Evolutionary conservation across 78 protist species (phyloP).

Genomic region (Polysphondylium violaceum): DNA sequence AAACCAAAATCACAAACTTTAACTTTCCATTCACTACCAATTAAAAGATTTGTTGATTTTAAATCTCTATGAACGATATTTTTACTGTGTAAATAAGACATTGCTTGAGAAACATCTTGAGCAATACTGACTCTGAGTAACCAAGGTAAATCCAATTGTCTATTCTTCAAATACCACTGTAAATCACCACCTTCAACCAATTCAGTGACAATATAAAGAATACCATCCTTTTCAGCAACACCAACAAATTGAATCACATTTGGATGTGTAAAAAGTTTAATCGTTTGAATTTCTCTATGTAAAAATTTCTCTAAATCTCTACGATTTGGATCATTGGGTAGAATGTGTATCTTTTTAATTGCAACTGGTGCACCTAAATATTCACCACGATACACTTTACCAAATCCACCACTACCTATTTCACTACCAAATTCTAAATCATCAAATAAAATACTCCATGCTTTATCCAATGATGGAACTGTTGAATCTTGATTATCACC

Average conservation of each 20-base stretch:
- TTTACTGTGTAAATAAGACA: constrained; percentile 69
- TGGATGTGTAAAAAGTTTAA: constrained; percentile 56
- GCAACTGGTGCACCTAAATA: constrained; percentile 72
- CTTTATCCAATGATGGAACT: constrained; percentile 50
- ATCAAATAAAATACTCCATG: constrained; percentile 58
- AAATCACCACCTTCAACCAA: constrained; percentile 66
- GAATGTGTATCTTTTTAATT: constrained; percentile 43
- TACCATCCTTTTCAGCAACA: constrained; percentile 34
- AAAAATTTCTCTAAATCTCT: constrained; percentile 56
- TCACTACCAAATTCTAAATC: constrained; percentile 51
- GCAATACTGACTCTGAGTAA: constrained; percentile 36
- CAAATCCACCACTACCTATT: constrained; percentile 71
- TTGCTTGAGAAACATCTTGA: constrained; percentile 56
- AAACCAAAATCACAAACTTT: constrained; percentile 80
- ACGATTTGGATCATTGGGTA: constrained; percentile 71
- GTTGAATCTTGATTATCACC: constrained; percentile 33
- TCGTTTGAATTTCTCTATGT: constrained; percentile 55
- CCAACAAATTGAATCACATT: constrained; percentile 74
- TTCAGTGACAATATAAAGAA: constrained; percentile 54
- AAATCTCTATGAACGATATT: constrained; percentile 64
- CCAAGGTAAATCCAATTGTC: constrained; percentile 51
- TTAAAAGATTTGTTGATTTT: constrained; percentile 51
- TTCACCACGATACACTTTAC: constrained; percentile 55
- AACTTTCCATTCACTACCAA: constrained; percentile 50
- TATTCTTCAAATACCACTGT: constrained; percentile 65